Conservation (phyloP, 2,329 filamentous ascomycete genomes). For the Thelonectria rubi region DNA sequence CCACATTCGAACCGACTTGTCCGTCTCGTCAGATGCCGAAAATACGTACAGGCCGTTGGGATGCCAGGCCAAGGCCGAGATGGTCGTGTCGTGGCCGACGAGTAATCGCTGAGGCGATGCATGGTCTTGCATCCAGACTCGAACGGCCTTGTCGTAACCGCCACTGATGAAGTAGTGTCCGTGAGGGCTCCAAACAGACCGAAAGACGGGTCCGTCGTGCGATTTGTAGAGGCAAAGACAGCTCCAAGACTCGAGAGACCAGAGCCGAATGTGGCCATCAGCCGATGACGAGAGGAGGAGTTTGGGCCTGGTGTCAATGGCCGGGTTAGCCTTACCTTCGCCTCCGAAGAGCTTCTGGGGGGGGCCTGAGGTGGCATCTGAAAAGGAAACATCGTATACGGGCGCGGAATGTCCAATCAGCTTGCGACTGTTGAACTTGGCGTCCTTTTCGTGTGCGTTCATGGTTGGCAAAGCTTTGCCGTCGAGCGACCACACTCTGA, state of each 20-base stretch:
- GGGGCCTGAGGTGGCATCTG: conserved; percentile 70
- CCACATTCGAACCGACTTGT: conserved; percentile 98
- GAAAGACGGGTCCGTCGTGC: conserved; percentile 89
- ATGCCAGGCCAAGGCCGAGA: conserved; percentile 94
- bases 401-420: conserved; percentile 90
- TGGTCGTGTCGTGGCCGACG: conserved; percentile 90
- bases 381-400: conserved; percentile 90
- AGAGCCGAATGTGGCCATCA: conserved; percentile 88
- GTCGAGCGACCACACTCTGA: conserved; percentile 91
- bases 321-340: conserved; percentile 52
- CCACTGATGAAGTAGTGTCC: conserved; percentile 94
- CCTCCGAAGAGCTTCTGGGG: conserved; percentile 60
- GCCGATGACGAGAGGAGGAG: conserved; percentile 87
- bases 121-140: conserved; percentile 92
- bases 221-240: conserved; percentile 94
- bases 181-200: conserved; percentile 88
- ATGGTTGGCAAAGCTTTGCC: conserved; percentile 80
- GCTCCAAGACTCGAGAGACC: conserved; percentile 92
- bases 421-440: conserved; percentile 71
- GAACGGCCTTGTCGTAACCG: conserved; percentile 88
- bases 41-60: conserved; percentile 94
- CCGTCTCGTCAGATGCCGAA: conserved; percentile 83
- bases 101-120: conserved; percentile 88
- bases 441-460: conserved; percentile 65
- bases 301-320: conserved; percentile 67